Evolutionary conservation across 1,139 yeast species (phyloP).

Genomic region (Geotrichum macrosporum): DNA sequence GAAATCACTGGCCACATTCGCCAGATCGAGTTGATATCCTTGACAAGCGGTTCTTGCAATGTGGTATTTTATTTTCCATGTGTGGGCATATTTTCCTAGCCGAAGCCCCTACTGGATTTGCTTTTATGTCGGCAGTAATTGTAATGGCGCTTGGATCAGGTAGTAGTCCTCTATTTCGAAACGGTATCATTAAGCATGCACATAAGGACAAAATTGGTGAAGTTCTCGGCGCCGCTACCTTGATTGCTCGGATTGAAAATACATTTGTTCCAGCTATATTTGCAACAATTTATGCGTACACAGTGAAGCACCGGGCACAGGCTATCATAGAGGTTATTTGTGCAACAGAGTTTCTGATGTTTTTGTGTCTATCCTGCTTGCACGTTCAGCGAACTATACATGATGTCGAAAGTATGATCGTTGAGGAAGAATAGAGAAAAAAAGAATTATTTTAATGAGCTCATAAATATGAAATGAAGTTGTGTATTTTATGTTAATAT

Average conservation of each 20-base stretch:
- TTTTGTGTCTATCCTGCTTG: constrained; percentile 22
- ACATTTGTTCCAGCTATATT: constrained; percentile 34
- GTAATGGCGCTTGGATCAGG: constrained; percentile 36
- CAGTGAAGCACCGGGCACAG: constrained; percentile 34
- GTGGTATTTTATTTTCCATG: constrained; percentile 43
- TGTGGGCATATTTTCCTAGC: constrained; percentile 44
- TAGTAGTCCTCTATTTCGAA: constrained; percentile 45
- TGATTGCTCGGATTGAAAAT: constrained; percentile 30
- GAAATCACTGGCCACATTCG: constrained; percentile 32
- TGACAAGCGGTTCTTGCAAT: constrained; percentile 47
- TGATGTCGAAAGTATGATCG: too few species aligned
- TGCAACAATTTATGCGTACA: constrained; percentile 30
- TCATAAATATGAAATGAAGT: too few species aligned
- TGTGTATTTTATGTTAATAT: too few species aligned
- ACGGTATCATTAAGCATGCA: constrained; percentile 50
- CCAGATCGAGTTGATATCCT: constrained; percentile 46
- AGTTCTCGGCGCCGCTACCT: constrained; percentile 36
- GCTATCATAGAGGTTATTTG: constrained; percentile 29
- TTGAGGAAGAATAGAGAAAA: too few species aligned
- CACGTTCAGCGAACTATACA: too few species aligned
- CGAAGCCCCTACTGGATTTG: constrained; percentile 33
- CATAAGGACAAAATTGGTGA: constrained; percentile 35
- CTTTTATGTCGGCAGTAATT: constrained; percentile 48
- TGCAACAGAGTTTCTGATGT: constrained; percentile 24
- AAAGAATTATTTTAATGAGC: too few species aligned